These are phyloP conservation scores for Calonectria henricotiae DNA, from an alignment of 2,329 filamentous ascomycete genomes.

Conservation along the genomic window DNA sequence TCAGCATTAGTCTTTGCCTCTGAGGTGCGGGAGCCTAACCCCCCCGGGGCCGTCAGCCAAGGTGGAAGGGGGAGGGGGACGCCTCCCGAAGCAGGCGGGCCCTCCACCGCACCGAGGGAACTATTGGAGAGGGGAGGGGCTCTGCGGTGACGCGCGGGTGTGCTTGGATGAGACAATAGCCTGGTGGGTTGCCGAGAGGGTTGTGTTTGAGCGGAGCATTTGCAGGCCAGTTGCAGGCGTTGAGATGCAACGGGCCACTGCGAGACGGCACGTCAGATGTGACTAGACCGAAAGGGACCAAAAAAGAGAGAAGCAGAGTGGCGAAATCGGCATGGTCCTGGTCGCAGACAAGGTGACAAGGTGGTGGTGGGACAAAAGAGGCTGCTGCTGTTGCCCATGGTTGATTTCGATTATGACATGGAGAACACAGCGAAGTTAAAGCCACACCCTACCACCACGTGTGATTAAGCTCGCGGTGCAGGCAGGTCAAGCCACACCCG, in stretches of 20 bases:
- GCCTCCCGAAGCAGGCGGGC: slow-evolving; percentile 24
- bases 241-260: slow-evolving; percentile 17
- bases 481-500: slow-evolving; percentile 9
- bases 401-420: slow-evolving; percentile 7
- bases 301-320: slow-evolving; percentile 12
- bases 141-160: slow-evolving; percentile 34
- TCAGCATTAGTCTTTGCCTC: slow-evolving; percentile 2
- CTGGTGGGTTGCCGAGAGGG: slow-evolving; percentile 16
- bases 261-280: slow-evolving; percentile 14
- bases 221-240: slow-evolving; percentile 8
- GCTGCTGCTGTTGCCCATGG: slow-evolving; percentile 5
- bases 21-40: slow-evolving; percentile 31
- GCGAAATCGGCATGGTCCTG: slow-evolving; percentile 15
- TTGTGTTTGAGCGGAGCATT: slow-evolving; percentile 30
- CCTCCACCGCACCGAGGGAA: slow-evolving; percentile 22
- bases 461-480: slow-evolving; percentile 23
- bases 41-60: slow-evolving; percentile 29
- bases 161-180: slow-evolving; percentile 37
- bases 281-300: slow-evolving; percentile 24
- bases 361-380: slow-evolving; percentile 8
- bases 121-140: slow-evolving; percentile 37
- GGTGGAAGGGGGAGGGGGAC: slow-evolving; percentile 33
- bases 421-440: not conserved
- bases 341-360: not conserved
- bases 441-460: slow-evolving; percentile 25